Evolutionary conservation across 1,284 basidiomycete species (phyloP), one percentile per base, ranked within the genome.

Genomic region (Trichosporon asahii): DNA sequence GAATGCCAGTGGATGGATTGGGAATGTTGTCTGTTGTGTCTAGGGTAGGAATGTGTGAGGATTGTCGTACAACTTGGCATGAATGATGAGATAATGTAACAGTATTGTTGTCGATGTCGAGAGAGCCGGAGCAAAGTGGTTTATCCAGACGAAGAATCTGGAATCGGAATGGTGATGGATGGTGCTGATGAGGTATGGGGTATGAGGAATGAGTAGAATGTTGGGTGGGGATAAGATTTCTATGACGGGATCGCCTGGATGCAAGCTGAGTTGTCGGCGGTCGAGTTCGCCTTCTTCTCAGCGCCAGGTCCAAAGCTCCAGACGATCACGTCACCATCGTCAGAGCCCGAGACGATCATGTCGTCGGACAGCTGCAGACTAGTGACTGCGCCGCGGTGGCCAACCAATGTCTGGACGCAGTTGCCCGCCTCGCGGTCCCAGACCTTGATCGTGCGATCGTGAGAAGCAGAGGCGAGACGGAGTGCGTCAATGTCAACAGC

Each of bases 361-460:
- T 98, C 95, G 81, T 98, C 96, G 1, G 92, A 93, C 2, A 99
- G 87, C 35, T 89, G 90, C 40, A 98, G 85, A 76, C 93, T 94
- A 21, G 93, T 98, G 64, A 98, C 95, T 2, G 96, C 94, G 33
- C 93, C 95, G 64, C 93, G 88, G 81, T 99, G 97, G 1, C 95
- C 96, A 21, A 97, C 92, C 4, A 99, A 87, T 1, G 97, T 99
- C 66, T 93, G 88, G 21, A 90, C 90, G 77, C 95, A 98, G 70
- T 88, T 88, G 25, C 92, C 93, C 70, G 95, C 91, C 78, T 97
- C 94, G 69, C 91, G 88, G 73, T 92, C 92, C 97, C 97, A 99
- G 49, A 98, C 91, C 78, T 84, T 80, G 74, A 82, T 79, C 4
- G 79, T 82, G 35, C 80, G 78, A 66, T 83, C 82, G 81, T 98